Percentiles rank a stretch among this genome's conserved stretches.
These are phyloP conservation scores for Quercus gilva DNA, from an alignment of 306 rosid genomes.

Conservation along the genomic window DNA sequence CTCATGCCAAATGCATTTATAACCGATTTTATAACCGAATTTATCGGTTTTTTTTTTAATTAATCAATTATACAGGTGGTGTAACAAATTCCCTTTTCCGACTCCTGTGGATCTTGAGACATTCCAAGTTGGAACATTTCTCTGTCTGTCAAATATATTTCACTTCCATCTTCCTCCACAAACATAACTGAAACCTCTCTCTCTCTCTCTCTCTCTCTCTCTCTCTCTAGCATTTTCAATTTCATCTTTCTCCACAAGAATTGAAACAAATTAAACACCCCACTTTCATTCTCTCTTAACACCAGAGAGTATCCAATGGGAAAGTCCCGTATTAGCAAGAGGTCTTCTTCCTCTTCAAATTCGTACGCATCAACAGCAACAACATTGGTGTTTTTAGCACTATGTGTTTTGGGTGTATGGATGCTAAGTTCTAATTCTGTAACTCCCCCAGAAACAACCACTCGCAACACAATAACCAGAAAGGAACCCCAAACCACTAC, in stretches of 20 bases:
- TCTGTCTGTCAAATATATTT: slow-evolving; percentile 11
- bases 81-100: slow-evolving; percentile 50
- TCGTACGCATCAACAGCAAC: slow-evolving; percentile 62
- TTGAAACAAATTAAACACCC: neutral
- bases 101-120: slow-evolving; percentile 70
- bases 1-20: no score
- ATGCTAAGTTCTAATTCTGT: slow-evolving; percentile 50
- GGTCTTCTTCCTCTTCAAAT: slow-evolving; percentile 47
- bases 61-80: no score
- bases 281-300: neutral
- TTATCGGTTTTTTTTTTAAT: no score
- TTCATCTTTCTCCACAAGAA: slow-evolving; percentile 27
- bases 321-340: slow-evolving; percentile 55
- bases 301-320: slow-evolving; percentile 39
- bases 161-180: slow-evolving; percentile 19
- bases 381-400: slow-evolving; percentile 46
- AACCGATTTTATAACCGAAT: no score
- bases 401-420: slow-evolving; percentile 71
- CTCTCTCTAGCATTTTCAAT: slow-evolving; percentile 1
- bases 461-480: slow-evolving; percentile 28
- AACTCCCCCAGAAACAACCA: slow-evolving; percentile 25
- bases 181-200: slow-evolving; percentile 19
- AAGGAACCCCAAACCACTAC: neutral
- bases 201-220: neutral
- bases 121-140: slow-evolving; percentile 39